phyloP scores from a whole-genome alignment of 225 moss, liverwort and hornwort genomes.

The Polytrichum commune region DNA sequence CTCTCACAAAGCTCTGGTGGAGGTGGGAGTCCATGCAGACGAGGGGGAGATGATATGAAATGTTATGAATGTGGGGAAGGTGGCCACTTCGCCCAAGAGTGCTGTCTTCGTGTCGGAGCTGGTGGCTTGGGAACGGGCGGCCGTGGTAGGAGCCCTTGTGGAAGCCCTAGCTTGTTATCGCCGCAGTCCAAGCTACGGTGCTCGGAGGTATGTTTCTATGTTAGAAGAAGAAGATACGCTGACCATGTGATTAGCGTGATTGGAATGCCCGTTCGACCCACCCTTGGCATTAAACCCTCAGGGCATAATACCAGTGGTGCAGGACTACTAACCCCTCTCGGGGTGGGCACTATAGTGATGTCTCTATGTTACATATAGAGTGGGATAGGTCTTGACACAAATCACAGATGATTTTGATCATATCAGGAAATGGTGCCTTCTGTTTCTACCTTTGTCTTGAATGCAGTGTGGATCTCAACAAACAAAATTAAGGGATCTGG shows the following conservation, averaged over 20 bases:
- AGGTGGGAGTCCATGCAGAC: conserved; percentile 91
- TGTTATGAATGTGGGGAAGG: conserved; percentile 99
- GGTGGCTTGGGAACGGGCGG: conserved; percentile 96
- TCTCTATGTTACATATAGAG: neutral
- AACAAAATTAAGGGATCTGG: conserved; percentile 33
- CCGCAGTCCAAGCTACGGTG: conserved; percentile 95
- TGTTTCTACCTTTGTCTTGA: neutral
- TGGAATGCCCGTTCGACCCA: too few relatives aligned
- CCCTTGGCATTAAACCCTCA: too few relatives aligned
- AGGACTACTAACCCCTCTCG: too few relatives aligned
- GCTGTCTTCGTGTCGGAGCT: conserved; percentile 92
- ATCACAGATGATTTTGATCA: neutral
- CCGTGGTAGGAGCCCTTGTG: conserved; percentile 86
- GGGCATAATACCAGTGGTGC: too few relatives aligned
- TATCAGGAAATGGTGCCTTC: neutral
- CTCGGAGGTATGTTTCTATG: conserved; percentile 50
- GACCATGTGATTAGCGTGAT: too few relatives aligned
- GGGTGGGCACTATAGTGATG: too few relatives aligned
- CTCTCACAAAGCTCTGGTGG: conserved; percentile 98
- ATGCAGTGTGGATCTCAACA: conserved; percentile 14
- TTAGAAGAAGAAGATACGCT: too few relatives aligned
- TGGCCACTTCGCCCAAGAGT: conserved; percentile 96
- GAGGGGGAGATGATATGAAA: conserved; percentile 99
- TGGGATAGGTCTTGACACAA: too few relatives aligned
- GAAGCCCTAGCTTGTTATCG: conserved; percentile 95